Evolutionary conservation across 768 basidiomycete genomes (phyloP).

Genomic region (Russula brevipes): DNA sequence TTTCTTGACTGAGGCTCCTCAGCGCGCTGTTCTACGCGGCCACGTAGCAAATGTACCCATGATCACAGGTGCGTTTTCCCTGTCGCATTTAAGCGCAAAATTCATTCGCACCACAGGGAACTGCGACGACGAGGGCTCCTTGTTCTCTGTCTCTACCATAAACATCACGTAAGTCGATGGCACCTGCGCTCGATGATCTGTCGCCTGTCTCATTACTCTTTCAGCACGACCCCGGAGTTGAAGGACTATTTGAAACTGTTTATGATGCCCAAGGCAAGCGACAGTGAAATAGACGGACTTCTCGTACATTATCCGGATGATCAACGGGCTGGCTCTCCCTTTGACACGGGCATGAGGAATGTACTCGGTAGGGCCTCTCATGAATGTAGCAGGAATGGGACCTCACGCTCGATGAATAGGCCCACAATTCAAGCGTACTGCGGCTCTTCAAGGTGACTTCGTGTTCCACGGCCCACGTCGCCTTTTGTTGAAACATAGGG

Average conservation of each 20-base stretch:
- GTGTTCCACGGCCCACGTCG: conserved; percentile 25
- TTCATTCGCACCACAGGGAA: conserved; percentile 35
- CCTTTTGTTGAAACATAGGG: conserved; percentile 12
- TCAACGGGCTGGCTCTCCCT: conserved; percentile 19
- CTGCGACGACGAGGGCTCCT: conserved; percentile 57
- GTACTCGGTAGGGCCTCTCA: conserved; percentile 29
- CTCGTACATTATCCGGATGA: conserved; percentile 26
- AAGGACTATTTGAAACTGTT: conserved; percentile 19
- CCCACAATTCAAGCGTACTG: conserved; percentile 23
- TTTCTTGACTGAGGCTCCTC: conserved; percentile 27
- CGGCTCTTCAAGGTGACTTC: conserved; percentile 22
- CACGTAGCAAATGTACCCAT: conserved; percentile 26
- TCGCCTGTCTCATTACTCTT: not conserved
- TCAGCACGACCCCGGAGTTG: conserved; percentile 1
- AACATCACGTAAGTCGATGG: conserved; percentile 32
- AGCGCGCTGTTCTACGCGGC: conserved; percentile 24
- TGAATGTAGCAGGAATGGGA: not conserved
- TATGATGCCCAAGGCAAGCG: conserved; percentile 28
- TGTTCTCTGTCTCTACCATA: conserved; percentile 29
- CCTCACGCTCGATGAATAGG: not conserved
- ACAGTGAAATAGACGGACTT: conserved; percentile 21
- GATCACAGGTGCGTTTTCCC: conserved; percentile 22
- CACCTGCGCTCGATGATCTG: not conserved
- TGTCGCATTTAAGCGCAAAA: not conserved
- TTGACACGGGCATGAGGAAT: conserved; percentile 22